phyloP scores from a whole-genome alignment of 768 basidiomycete genomes.

The Psilocybe cubensis region DNA sequence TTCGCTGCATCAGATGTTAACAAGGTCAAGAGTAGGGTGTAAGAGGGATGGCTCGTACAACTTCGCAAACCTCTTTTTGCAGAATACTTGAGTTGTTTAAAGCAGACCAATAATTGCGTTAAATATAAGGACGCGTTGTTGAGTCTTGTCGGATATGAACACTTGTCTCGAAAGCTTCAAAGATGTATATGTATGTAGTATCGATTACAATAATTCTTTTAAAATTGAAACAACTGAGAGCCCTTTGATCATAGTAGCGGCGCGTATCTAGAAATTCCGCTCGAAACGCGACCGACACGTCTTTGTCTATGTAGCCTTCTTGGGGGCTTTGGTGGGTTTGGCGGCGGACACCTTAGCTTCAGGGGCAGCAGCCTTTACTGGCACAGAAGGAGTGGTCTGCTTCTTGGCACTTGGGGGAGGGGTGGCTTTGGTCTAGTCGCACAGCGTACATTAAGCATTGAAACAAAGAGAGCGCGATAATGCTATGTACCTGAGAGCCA shows the following conservation, averaged over 20 bases:
- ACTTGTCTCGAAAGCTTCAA: too few relatives aligned
- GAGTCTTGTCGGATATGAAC: too few relatives aligned
- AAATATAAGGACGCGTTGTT: too few relatives aligned
- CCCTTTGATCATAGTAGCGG: too few relatives aligned
- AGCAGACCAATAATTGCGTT: too few relatives aligned
- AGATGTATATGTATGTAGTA: background rate
- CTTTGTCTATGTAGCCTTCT: slow-evolving; percentile 21
- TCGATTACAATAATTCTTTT: background rate
- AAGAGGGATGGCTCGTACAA: too few relatives aligned
- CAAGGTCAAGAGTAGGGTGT: too few relatives aligned
- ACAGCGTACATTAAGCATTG: background rate
- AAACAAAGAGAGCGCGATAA: background rate
- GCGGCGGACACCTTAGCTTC: slow-evolving; percentile 20
- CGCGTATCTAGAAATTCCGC: background rate
- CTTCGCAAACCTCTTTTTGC: too few relatives aligned
- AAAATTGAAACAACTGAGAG: background rate
- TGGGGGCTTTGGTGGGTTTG: slow-evolving; percentile 19
- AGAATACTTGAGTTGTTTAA: too few relatives aligned
- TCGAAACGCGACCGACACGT: background rate
- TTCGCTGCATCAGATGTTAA: too few relatives aligned
- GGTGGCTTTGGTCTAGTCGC: slow-evolving; percentile 18
- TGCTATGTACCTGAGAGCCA: slow-evolving; percentile 14
- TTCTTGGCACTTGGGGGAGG: slow-evolving; percentile 20
- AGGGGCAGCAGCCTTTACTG: slow-evolving; percentile 12
- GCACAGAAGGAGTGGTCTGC: slow-evolving; percentile 11